Conservation (phyloP, 805 yeast species). For the Candida arabinofermentans region DNA sequence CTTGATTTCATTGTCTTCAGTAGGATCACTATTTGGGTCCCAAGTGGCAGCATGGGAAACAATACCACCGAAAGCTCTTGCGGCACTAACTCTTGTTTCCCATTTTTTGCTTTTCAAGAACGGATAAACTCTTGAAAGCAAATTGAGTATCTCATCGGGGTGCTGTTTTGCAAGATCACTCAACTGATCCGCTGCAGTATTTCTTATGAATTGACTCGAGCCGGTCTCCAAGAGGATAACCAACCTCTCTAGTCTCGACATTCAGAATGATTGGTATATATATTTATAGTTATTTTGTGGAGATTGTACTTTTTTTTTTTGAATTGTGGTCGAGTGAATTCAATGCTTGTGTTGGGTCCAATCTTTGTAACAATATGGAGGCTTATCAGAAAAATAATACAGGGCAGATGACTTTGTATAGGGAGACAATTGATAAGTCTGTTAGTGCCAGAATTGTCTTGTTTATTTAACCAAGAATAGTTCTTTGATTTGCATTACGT, state of each 20-base stretch:
- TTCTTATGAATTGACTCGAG: conserved; percentile 86
- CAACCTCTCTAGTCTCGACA: conserved; percentile 35
- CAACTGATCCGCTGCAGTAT: conserved; percentile 95
- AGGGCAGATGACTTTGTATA: too few species aligned
- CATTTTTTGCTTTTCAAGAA: conserved; percentile 77
- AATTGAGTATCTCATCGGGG: conserved; percentile 83
- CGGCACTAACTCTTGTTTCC: conserved; percentile 96
- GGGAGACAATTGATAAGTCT: not conserved
- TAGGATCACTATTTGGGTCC: conserved; percentile 64
- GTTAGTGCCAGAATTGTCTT: too few species aligned
- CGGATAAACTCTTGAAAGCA: conserved; percentile 88
- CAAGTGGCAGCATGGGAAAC: conserved; percentile 72
- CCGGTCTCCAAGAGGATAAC: conserved; percentile 76
- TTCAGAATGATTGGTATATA: conserved; percentile 3
- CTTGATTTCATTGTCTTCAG: conserved; percentile 12
- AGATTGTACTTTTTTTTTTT: too few species aligned
- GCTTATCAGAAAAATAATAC: too few species aligned
- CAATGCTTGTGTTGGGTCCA: too few species aligned
- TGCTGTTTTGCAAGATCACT: conserved; percentile 92
- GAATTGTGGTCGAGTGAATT: too few species aligned
- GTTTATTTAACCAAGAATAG: not conserved
- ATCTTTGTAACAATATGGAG: too few species aligned
- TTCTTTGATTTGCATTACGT: not conserved
- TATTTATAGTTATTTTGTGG: not conserved
- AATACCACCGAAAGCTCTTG: conserved; percentile 91